phyloP scores from a whole-genome alignment of 2,329 filamentous ascomycete genomes.

The Gaeumannomyces sp. region DNA sequence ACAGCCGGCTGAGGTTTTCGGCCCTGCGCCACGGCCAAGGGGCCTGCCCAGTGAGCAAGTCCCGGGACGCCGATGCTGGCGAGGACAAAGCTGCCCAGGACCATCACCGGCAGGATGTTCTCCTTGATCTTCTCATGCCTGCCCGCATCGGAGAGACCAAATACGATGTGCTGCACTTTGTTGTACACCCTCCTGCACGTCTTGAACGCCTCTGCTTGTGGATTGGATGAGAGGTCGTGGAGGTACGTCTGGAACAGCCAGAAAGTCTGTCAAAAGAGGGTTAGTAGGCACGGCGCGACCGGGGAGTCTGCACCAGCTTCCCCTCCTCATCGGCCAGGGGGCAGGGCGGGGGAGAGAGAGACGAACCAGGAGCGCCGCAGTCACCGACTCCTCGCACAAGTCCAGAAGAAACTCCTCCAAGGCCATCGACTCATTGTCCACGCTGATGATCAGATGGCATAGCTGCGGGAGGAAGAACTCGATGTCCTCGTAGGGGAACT shows the following conservation, averaged over 20 bases:
- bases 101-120: slow-evolving; percentile 72
- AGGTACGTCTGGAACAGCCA: slow-evolving; percentile 88
- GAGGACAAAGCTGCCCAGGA: slow-evolving; percentile 73
- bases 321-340: neutral
- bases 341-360: neutral
- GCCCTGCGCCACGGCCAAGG: slow-evolving; percentile 74
- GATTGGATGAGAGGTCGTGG: slow-evolving; percentile 70
- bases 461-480: slow-evolving; percentile 87
- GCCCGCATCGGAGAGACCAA: slow-evolving; percentile 64
- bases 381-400: slow-evolving; percentile 81
- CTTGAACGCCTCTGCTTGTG: slow-evolving; percentile 71
- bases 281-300: neutral
- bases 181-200: slow-evolving; percentile 81
- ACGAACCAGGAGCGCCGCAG: slow-evolving; percentile 72
- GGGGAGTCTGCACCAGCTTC: neutral
- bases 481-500: slow-evolving; percentile 85
- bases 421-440: slow-evolving; percentile 88
- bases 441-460: slow-evolving; percentile 81
- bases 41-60: slow-evolving; percentile 71
- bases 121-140: slow-evolving; percentile 73
- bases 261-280: slow-evolving; percentile 57
- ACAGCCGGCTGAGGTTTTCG: slow-evolving; percentile 62
- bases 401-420: slow-evolving; percentile 83
- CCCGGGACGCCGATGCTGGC: slow-evolving; percentile 70
- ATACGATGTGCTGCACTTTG: slow-evolving; percentile 82